Evolutionary conservation across 2,329 filamentous ascomycete genomes (phyloP).

Genomic region (Trichoderma polysporum): DNA sequence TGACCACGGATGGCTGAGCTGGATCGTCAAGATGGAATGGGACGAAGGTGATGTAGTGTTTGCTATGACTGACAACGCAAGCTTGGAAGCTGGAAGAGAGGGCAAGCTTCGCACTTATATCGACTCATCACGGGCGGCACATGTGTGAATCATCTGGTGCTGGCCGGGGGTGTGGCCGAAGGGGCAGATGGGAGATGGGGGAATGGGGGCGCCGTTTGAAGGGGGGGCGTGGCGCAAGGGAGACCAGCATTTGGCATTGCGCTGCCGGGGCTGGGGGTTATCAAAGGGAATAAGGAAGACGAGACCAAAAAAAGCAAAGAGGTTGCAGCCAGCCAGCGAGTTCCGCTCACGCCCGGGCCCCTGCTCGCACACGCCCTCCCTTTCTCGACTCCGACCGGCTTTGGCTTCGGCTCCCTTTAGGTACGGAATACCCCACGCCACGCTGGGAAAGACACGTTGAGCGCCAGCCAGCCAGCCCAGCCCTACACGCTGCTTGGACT

Average conservation of each 20-base stretch:
- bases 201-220: not conserved
- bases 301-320: conserved; percentile 16
- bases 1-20: not conserved
- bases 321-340: conserved; percentile 10
- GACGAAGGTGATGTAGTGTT: too few species aligned
- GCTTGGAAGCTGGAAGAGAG: conserved; percentile 13
- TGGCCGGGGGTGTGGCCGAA: conserved; percentile 14
- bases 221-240: conserved; percentile 13
- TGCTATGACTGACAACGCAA: conserved; percentile 14
- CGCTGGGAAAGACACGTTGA: conserved; percentile 3
- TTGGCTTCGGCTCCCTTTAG: not conserved
- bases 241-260: conserved; percentile 6
- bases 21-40: not conserved
- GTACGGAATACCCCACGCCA: not conserved
- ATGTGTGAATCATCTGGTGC: conserved; percentile 24
- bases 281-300: conserved; percentile 11
- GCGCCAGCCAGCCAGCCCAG: not conserved
- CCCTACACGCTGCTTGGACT: not conserved
- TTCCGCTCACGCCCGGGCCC: conserved; percentile 1
- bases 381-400: not conserved
- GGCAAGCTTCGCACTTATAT: conserved; percentile 24
- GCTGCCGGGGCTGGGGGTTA: conserved; percentile 16
- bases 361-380: not conserved
- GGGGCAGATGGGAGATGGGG: conserved; percentile 16
- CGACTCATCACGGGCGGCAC: conserved; percentile 25